A percentile compares a stretch with the other conserved stretches of the same genome.
phyloP scores from a whole-genome alignment of 78 protist genomes.

The Neovahlkampfia damariscottae region DNA sequence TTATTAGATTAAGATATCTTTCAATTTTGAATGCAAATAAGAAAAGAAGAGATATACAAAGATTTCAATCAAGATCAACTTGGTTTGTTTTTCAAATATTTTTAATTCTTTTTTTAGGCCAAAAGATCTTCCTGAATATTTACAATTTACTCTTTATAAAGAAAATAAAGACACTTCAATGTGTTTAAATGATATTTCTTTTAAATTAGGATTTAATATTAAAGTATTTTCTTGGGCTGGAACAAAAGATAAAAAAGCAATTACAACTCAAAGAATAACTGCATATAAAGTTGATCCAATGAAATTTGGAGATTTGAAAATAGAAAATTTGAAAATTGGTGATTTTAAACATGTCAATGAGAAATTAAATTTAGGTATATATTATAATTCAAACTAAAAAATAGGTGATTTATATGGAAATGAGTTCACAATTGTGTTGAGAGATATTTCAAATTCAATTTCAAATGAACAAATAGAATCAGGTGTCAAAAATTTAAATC shows the following conservation, averaged over 20 bases:
- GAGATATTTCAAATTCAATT: conserved; percentile 28
- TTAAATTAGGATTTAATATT: not conserved
- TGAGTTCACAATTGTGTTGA: conserved; percentile 47
- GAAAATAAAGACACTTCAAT: conserved; percentile 51
- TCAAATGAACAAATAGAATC: not conserved
- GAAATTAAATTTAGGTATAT: too few species aligned
- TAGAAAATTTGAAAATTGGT: conserved; percentile 52
- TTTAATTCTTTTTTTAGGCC: not conserved
- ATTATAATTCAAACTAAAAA: too few species aligned
- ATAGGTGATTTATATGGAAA: conserved; percentile 61
- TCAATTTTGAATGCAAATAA: too few species aligned
- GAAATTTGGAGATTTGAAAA: conserved; percentile 19
- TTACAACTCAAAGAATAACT: conserved; percentile 54
- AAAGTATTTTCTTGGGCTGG: conserved; percentile 45
- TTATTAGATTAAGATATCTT: not conserved
- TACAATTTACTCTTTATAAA: conserved; percentile 39
- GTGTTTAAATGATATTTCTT: conserved; percentile 7
- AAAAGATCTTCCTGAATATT: not conserved
- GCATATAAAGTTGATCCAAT: conserved; percentile 16
- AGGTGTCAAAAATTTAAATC: too few species aligned
- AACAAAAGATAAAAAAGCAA: conserved; percentile 65
- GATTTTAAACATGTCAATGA: too few species aligned
- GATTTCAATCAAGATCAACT: not conserved
- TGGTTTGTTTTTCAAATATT: not conserved
- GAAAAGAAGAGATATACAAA: not conserved